Evolutionary conservation across 2,329 filamentous ascomycete species (phyloP).

Genomic region (Purpureocillium takamizusanense): DNA sequence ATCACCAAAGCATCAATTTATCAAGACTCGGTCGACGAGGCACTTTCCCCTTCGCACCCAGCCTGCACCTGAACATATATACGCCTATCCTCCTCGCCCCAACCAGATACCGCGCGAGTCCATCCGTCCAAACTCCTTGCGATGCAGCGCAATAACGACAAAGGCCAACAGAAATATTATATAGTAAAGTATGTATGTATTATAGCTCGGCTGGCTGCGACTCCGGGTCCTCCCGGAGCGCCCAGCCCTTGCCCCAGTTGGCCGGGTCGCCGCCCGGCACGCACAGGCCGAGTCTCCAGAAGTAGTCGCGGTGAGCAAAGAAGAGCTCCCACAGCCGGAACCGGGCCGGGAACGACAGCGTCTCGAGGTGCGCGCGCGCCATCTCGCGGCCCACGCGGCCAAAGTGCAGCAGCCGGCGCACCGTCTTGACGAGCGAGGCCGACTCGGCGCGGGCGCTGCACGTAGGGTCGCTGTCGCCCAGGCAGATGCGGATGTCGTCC

Average conservation of each 20-base stretch:
- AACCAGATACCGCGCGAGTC: too few species aligned
- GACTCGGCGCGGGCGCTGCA: constrained; percentile 59
- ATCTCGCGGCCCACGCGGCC: constrained; percentile 13
- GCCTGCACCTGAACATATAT: too few species aligned
- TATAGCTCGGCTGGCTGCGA: constrained; percentile 29
- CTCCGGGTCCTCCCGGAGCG: constrained; percentile 27
- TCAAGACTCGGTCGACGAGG: too few species aligned
- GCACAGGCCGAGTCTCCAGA: constrained; percentile 87
- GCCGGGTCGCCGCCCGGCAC: constrained; percentile 68
- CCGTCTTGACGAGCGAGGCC: constrained; percentile 18
- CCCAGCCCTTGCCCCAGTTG: constrained; percentile 54
- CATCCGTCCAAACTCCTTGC: not conserved
- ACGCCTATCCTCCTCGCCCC: too few species aligned
- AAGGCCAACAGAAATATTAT: not conserved
- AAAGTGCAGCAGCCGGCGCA: constrained; percentile 16
- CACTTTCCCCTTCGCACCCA: too few species aligned
- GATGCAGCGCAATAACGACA: not conserved
- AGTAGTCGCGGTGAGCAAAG: constrained; percentile 93
- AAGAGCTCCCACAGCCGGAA: constrained; percentile 85
- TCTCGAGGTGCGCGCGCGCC: constrained; percentile 10
- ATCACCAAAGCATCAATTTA: too few species aligned
- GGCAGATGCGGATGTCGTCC: constrained; percentile 62
- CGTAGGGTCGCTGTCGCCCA: constrained; percentile 57
- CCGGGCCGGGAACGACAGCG: constrained; percentile 45
- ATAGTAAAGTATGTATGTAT: constrained; percentile 3